These are phyloP conservation scores for Gossypium thurberi DNA, from an alignment of 345 rosid species.

Conservation along the genomic window DNA sequence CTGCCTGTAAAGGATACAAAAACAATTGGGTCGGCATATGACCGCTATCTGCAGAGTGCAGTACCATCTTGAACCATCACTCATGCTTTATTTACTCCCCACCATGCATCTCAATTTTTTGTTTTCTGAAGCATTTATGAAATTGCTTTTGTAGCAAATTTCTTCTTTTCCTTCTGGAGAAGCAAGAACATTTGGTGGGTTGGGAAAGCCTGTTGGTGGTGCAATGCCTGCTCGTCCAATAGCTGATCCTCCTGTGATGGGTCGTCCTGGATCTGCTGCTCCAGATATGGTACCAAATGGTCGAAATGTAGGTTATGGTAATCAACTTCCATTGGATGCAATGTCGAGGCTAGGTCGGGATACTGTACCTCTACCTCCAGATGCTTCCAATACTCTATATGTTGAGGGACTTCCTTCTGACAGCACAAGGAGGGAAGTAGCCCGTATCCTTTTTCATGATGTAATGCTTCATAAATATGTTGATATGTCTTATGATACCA, in stretches of 20 bases:
- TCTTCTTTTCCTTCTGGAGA: constrained; percentile 52
- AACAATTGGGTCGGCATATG: constrained; percentile 72
- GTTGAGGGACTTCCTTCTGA: constrained; percentile 82
- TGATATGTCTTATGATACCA: not conserved
- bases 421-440: constrained; percentile 72
- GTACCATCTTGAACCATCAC: constrained; percentile 23
- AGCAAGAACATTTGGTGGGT: constrained; percentile 33
- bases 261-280: constrained; percentile 38
- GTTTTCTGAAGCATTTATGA: constrained; percentile 20
- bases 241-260: constrained; percentile 36
- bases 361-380: constrained; percentile 48
- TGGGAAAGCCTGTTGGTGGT: constrained; percentile 33
- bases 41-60: constrained; percentile 57
- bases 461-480: not conserved
- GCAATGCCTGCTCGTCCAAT: constrained; percentile 32
- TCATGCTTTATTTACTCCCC: not conserved
- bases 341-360: constrained; percentile 39
- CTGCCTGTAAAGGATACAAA: constrained; percentile 63
- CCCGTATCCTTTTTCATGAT: constrained; percentile 62
- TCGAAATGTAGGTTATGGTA: constrained; percentile 36
- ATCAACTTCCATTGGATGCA: constrained; percentile 27
- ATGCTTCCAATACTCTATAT: constrained; percentile 75
- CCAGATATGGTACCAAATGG: constrained; percentile 42
- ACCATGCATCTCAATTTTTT: constrained; percentile 1
- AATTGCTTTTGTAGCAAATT: constrained; percentile 50